Evolutionary conservation across 306 rosid genomes (phyloP), one percentile per base, ranked within the genome.

Genomic region (Quercus dentata): DNA sequence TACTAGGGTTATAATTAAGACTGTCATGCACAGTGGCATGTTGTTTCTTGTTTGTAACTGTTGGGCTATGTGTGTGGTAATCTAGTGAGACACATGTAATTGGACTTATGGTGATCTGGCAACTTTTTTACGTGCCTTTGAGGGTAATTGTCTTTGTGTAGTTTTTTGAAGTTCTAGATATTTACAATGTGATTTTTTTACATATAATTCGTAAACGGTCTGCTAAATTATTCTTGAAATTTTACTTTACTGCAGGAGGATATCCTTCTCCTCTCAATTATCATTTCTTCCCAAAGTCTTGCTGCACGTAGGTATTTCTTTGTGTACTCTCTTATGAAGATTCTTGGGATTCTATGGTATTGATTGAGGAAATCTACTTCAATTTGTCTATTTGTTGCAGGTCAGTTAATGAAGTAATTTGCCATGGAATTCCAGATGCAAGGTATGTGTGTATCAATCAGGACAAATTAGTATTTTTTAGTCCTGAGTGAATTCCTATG

Each of bases 351-450:
- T 74, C 31, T 75, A 44, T 70, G 38, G 51, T 74, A 57, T 76
- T 78, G 79, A 76, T 79, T 55, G 70, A 57, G 52, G 73, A 68
- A 49, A 69, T 69, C 78, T 35, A 38, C 44, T 19, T 46, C 76
- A 41, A 35, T 49, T 61, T 82, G 33, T 64, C 70, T 69, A 70
- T 71, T 80, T 80, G 74, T 79, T 78, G 74, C 97, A 95, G 99
- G 80, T 95, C 99, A 28, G 96, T 95, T 49, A 95, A 95, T 78
- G 99, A 95, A 95, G 94, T 95, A 71, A 88, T 95, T 89, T 95
- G 99, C 84, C 99, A 95, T 85, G 99, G 99, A 75, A 93, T 95
- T 86, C 99, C 99, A 62, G 99, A 95, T 89, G 97, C 97, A 54
- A 93, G 98, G 99, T 95, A 79, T 23, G 62, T 28, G 21, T 68